Conservation (phyloP, 495 filamentous ascomycete genomes). For the Cryomyces minteri region DNA sequence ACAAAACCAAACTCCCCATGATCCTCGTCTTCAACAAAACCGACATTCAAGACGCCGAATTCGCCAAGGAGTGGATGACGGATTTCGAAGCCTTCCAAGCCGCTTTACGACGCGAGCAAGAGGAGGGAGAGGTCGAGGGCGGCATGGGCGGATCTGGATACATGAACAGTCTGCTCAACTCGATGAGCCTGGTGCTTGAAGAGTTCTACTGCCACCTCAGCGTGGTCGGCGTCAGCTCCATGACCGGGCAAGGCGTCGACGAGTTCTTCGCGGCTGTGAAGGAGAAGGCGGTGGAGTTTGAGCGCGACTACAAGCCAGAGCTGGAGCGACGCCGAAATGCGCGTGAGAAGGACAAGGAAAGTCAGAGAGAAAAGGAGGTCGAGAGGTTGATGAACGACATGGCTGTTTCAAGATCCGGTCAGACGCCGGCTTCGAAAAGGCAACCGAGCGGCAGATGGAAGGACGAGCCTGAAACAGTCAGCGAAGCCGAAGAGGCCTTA, state of each 20-base stretch:
- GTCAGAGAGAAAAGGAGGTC: conserved; percentile 57
- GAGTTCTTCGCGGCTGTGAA: conserved; percentile 82
- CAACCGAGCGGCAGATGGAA: too few relatives aligned
- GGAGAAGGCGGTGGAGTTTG: conserved; percentile 76
- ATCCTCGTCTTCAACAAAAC: conserved; percentile 98
- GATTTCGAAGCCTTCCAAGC: conserved; percentile 92
- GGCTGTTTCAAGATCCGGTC: conserved; percentile 34
- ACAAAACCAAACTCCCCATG: conserved; percentile 97
- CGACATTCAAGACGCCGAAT: conserved; percentile 74
- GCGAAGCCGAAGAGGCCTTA: conserved; percentile 37
- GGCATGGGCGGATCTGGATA: conserved; percentile 52
- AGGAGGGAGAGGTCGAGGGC: conserved; percentile 53
- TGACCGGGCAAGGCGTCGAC: conserved; percentile 80
- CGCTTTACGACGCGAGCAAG: conserved; percentile 64
- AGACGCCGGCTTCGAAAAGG: conserved; percentile 15
- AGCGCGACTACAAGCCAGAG: conserved; percentile 80
- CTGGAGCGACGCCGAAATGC: conserved; percentile 61
- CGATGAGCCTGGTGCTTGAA: conserved; percentile 92
- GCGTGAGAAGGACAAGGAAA: conserved; percentile 52
- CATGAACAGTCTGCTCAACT: conserved; percentile 90
- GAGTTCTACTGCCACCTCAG: conserved; percentile 90
- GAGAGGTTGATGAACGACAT: conserved; percentile 90
- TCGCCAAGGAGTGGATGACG: conserved; percentile 99
- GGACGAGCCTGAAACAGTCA: conserved; percentile 33
- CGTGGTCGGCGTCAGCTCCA: conserved; percentile 80